These are phyloP conservation scores for Panicum virgatum DNA, from an alignment of 202 grass and related monocot genomes.

Conservation along the genomic window DNA sequence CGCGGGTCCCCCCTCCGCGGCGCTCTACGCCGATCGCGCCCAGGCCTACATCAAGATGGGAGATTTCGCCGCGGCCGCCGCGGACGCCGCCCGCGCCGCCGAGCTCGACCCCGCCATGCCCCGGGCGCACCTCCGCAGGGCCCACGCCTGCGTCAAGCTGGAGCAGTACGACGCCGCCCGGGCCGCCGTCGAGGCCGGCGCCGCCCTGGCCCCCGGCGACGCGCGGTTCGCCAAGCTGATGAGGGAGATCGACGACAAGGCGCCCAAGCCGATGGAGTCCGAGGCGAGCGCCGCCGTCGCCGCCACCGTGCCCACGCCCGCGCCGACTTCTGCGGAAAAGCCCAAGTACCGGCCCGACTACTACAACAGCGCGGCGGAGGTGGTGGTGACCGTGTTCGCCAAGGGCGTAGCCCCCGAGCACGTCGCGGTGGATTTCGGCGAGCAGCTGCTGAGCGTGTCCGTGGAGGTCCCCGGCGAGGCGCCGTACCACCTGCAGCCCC, in stretches of 20 bases:
- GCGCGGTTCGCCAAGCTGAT: background rate
- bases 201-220: slow-evolving; percentile 5
- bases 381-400: slow-evolving; percentile 31
- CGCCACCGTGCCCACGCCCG: too few species aligned
- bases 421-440: slow-evolving; percentile 31
- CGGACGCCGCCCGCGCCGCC: slow-evolving; percentile 23
- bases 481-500: slow-evolving; percentile 32
- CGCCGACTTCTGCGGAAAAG: background rate
- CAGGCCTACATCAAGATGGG: slow-evolving; percentile 60
- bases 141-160: slow-evolving; percentile 17
- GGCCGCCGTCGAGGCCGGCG: background rate
- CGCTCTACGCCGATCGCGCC: slow-evolving; percentile 62
- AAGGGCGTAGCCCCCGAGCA: slow-evolving; percentile 21
- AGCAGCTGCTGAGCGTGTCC: slow-evolving; percentile 31
- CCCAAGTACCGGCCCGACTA: slow-evolving; percentile 31
- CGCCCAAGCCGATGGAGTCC: background rate
- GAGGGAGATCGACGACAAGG: slow-evolving; percentile 12
- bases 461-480: slow-evolving; percentile 27
- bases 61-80: slow-evolving; percentile 37
- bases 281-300: background rate
- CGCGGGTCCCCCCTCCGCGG: slow-evolving; percentile 39
- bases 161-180: slow-evolving; percentile 8
- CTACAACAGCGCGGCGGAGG: slow-evolving; percentile 32
- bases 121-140: slow-evolving; percentile 15
- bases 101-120: slow-evolving; percentile 42